Base-by-base conservation (phyloP, 1,284 basidiomycete species). In the Malassezia arunalokei region DNA sequence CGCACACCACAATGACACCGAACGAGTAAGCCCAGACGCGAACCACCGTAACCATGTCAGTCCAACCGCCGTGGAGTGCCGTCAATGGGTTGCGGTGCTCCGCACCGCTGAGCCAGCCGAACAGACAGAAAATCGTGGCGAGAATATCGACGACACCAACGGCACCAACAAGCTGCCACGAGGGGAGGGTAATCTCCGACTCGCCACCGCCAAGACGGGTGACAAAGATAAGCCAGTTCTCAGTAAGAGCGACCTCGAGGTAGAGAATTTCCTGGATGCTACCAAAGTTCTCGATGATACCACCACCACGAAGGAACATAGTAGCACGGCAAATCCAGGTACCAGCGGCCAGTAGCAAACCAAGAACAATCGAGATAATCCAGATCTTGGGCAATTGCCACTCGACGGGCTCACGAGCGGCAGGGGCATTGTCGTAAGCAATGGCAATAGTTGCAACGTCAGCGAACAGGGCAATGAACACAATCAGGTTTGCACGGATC, bases 341-440 rank as follows among this genome's bases (percentile, higher is more conserved):
- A 45, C 75, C 79, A 45, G 70, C 77, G 33, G 77, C 77, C 31
- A 78, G 75, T 3, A 78, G 56, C 8, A 77, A 47, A 64, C 75
- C 74, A 51, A 73, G 62, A 53, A 78, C 70, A 43, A 76, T 76
- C 30, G 76, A 78, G 64, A 80, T 77, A 63, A 79, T 74, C 79
- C 78, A 79, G 45, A 80, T 78, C 73, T 78, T 79, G 37, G 79
- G 78, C 45, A 80, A 64, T 66, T 80, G 78, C 79, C 79, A 80
- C 65, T 80, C 79, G 56, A 80, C 79, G 9, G 79, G 79, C 48
- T 73, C 62, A 47, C 71, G 69, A 15, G 78, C 76, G 61, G 75
- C 76, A 9, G 78, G 78, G 8, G 79, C 79, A 58, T 76, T 76
- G 67, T 77, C 76, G 63, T 79, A 79, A 33, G 78, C 78, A 49